Percentiles rank a stretch among this genome's conserved stretches.
Evolutionary conservation across 768 basidiomycete genomes (phyloP).

Genomic region (Russula earlei): DNA sequence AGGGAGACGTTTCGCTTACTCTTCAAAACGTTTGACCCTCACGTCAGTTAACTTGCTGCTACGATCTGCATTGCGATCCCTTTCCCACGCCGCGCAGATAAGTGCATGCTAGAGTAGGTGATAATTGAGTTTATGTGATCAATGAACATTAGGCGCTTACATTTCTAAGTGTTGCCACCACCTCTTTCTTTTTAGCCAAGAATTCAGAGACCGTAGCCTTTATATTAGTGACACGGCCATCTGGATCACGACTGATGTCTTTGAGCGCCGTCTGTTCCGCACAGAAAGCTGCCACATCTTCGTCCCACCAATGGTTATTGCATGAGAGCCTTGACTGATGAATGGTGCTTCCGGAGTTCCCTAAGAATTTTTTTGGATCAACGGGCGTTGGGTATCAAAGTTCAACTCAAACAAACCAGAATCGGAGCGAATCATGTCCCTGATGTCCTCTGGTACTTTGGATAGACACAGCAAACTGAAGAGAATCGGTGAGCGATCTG

Average conservation of each 20-base stretch:
- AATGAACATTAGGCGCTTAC: neutral
- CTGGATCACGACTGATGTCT: neutral
- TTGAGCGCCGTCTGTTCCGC: neutral
- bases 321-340: neutral
- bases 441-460: neutral
- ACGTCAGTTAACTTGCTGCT: neutral
- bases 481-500: neutral
- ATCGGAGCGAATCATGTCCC: neutral
- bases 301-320: conserved; percentile 6
- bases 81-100: conserved; percentile 4
- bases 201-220: neutral
- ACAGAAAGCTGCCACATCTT: neutral
- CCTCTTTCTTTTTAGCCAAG: neutral
- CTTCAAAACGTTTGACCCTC: conserved; percentile 9
- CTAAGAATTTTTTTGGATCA: neutral
- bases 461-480: neutral
- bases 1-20: neutral
- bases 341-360: neutral
- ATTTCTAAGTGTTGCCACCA: neutral
- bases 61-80: conserved; percentile 1
- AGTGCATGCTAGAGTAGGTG: neutral
- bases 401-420: neutral
- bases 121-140: neutral
- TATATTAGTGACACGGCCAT: neutral
- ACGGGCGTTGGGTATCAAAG: neutral